A percentile compares a stretch with the other conserved stretches of the same genome.
Conservation (phyloP, 805 yeast genomes). For the Deakozyma indianensis region DNA sequence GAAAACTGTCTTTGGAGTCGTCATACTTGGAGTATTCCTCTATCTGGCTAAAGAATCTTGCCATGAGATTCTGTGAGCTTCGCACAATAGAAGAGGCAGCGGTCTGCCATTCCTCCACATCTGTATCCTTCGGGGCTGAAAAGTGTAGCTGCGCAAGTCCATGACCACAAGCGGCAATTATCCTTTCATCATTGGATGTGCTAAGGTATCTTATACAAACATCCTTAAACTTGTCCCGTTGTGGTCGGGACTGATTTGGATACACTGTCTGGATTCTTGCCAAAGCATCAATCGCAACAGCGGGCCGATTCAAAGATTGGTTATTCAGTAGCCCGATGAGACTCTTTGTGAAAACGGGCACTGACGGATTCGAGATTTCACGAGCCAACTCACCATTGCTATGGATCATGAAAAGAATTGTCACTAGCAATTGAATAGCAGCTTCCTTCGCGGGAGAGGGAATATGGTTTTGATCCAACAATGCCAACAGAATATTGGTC, state of each 20-base stretch:
- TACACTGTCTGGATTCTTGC: slow-evolving; percentile 23
- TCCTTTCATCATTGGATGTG: slow-evolving; percentile 15
- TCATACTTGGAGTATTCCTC: slow-evolving; percentile 3
- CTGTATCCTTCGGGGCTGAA: slow-evolving; percentile 38
- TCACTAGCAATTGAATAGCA: slow-evolving; percentile 10
- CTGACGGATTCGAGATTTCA: slow-evolving; percentile 65
- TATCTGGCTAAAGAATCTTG: slow-evolving; percentile 4
- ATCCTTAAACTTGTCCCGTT: slow-evolving; percentile 22
- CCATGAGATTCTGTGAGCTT: slow-evolving; percentile 7
- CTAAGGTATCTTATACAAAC: background rate
- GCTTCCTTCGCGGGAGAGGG: slow-evolving; percentile 14
- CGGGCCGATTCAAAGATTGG: slow-evolving; percentile 23
- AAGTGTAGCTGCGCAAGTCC: slow-evolving; percentile 43
- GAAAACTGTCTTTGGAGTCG: slow-evolving; percentile 9
- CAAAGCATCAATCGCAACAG: slow-evolving; percentile 25
- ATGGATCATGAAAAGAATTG: slow-evolving; percentile 23
- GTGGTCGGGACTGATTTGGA: slow-evolving; percentile 20
- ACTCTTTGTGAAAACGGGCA: slow-evolving; percentile 39
- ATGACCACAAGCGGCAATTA: slow-evolving; percentile 30
- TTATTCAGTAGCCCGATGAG: slow-evolving; percentile 25
- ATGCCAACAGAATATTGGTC: slow-evolving; percentile 20
- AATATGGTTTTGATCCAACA: slow-evolving; percentile 16
- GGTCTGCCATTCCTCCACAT: slow-evolving; percentile 32
- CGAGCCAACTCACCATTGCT: slow-evolving; percentile 73
- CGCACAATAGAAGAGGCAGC: slow-evolving; percentile 29